phyloP scores from a whole-genome alignment of 1,284 basidiomycete species.

The Trametes sp. region DNA sequence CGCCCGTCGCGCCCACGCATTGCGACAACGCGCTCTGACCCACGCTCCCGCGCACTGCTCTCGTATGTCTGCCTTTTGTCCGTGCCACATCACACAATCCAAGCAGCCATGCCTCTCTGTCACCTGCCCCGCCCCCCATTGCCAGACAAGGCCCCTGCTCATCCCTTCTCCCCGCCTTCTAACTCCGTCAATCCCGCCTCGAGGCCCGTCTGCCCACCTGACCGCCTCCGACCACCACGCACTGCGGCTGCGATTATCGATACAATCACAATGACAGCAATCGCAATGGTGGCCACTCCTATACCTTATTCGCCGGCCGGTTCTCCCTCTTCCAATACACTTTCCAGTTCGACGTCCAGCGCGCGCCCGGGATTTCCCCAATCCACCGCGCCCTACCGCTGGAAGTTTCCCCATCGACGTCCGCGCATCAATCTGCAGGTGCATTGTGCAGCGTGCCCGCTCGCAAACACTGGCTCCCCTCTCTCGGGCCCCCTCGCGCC shows the following conservation, averaged over 20 bases:
- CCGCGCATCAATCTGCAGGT: neutral
- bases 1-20: neutral
- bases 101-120: neutral
- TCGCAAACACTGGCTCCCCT: neutral
- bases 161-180: constrained; percentile 11
- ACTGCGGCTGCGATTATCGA: neutral
- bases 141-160: neutral
- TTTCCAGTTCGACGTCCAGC: neutral
- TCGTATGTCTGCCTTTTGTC: constrained; percentile 1
- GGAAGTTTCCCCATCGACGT: neutral
- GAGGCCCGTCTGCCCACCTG: constrained; percentile 17
- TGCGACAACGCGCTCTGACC: neutral
- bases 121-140: neutral
- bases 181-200: constrained; percentile 27
- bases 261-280: neutral
- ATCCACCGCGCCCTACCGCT: neutral
- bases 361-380: neutral
- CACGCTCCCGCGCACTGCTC: neutral
- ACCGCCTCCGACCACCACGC: constrained; percentile 1
- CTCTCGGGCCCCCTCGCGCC: neutral
- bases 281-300: neutral
- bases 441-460: neutral
- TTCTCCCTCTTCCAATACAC: neutral
- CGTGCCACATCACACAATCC: neutral
- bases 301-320: neutral